These are phyloP conservation scores for Harringtonia aguacate DNA, from an alignment of 2,329 filamentous ascomycete species.

Conservation along the genomic window DNA sequence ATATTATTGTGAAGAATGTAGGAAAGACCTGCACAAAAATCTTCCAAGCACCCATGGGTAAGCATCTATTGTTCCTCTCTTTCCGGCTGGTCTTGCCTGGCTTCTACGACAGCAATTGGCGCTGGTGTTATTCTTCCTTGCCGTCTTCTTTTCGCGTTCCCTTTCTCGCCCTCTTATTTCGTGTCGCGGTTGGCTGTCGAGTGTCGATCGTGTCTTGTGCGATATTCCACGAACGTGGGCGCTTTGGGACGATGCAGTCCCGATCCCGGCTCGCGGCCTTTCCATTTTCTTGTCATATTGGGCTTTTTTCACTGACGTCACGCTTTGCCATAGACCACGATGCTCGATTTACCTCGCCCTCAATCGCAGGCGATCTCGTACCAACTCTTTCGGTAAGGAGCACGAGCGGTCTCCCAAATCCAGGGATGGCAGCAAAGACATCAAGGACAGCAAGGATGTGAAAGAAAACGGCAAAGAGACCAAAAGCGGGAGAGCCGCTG, in stretches of 20 bases:
- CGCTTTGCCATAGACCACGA: conserved; percentile 39
- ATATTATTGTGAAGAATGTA: conserved; percentile 95
- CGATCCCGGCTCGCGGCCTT: too few relatives aligned
- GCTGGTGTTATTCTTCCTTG: neutral
- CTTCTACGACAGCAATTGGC: too few relatives aligned
- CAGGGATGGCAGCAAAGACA: conserved; percentile 41
- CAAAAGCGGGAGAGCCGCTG: conserved; percentile 33
- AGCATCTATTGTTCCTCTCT: conserved; percentile 22
- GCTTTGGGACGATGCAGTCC: too few relatives aligned
- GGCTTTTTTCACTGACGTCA: too few relatives aligned
- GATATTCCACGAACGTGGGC: too few relatives aligned
- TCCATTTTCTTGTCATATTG: too few relatives aligned
- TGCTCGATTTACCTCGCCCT: conserved; percentile 57
- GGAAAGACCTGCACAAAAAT: conserved; percentile 82
- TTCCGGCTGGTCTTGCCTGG: neutral
- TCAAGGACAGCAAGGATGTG: conserved; percentile 15
- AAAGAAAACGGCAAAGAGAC: conserved; percentile 1
- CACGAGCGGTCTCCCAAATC: conserved; percentile 40
- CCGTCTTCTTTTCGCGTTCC: conserved; percentile 5
- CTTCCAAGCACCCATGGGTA: conserved; percentile 76
- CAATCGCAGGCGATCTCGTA: conserved; percentile 46
- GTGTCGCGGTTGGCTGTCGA: neutral
- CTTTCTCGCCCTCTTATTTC: neutral
- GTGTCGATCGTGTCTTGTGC: neutral
- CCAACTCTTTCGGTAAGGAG: conserved; percentile 56